Conservation (phyloP, 345 rosid species). For the Zanthoxylum bungeanum region DNA sequence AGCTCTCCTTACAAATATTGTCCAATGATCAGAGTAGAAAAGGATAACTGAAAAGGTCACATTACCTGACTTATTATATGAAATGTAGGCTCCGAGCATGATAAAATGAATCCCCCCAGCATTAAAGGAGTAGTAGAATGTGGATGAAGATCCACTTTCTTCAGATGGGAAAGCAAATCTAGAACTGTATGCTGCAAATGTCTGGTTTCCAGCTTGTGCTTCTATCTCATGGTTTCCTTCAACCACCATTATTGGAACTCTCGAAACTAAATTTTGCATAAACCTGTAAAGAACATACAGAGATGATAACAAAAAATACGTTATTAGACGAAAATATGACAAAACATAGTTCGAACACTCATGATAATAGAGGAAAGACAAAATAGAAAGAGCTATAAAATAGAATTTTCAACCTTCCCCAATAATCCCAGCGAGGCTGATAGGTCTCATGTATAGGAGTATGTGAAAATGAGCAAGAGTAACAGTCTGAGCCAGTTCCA, state of each 20-base stretch:
- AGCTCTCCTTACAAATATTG: background rate
- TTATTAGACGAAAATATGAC: background rate
- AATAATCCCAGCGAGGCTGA: constrained; percentile 98
- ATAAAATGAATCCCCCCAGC: constrained; percentile 92
- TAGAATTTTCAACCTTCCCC: constrained; percentile 72
- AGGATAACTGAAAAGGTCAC: background rate
- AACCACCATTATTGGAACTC: constrained; percentile 38
- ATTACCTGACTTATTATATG: constrained; percentile 57
- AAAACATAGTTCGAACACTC: background rate
- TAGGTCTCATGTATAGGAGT: constrained; percentile 55
- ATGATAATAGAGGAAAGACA: background rate
- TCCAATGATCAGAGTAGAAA: background rate
- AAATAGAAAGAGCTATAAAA: background rate
- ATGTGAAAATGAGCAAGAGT: constrained; percentile 40
- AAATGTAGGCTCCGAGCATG: constrained; percentile 80
- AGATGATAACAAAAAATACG: background rate
- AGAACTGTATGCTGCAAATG: constrained; percentile 38
- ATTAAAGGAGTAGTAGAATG: constrained; percentile 64
- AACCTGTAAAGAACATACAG: constrained; percentile 18
- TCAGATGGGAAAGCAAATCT: constrained; percentile 38
- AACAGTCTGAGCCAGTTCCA: constrained; percentile 64
- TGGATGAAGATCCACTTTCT: constrained; percentile 35
- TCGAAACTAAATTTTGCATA: constrained; percentile 31
- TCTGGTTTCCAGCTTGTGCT: constrained; percentile 29
- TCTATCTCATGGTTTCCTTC: constrained; percentile 46